Evolutionary conservation across 805 yeast genomes (phyloP).

Genomic region (Lipomyces anomalus): DNA sequence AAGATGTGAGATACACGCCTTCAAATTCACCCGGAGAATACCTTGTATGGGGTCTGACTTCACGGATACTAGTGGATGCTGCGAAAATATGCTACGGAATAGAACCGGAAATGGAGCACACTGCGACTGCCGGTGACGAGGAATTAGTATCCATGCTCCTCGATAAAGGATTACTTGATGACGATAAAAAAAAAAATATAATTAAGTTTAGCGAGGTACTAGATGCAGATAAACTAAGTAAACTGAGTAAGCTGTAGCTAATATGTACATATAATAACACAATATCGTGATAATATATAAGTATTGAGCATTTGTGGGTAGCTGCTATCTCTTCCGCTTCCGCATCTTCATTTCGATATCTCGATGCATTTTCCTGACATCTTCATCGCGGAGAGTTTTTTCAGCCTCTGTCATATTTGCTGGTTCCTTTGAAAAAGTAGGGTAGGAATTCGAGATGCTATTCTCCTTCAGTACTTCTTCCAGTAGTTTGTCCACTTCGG

Average conservation of each 20-base stretch:
- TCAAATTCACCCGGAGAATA: conserved; percentile 11
- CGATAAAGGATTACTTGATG: conserved; percentile 11
- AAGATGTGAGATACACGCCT: conserved; percentile 6
- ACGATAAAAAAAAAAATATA: conserved; percentile 18
- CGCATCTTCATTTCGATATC: neutral
- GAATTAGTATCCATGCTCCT: conserved; percentile 13
- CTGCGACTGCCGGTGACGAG: conserved; percentile 21
- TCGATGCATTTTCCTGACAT: neutral
- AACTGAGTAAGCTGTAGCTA: neutral
- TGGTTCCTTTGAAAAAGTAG: neutral
- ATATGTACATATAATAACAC: neutral
- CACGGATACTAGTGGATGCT: conserved; percentile 37
- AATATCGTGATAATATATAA: neutral
- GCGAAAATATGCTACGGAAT: conserved; percentile 33
- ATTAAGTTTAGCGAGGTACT: conserved; percentile 11
- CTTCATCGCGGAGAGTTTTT: too few species aligned
- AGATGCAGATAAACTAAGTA: conserved; percentile 4
- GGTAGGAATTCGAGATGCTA: neutral
- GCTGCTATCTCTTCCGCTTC: too few species aligned
- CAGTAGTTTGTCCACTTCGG: neutral
- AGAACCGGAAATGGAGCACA: conserved; percentile 33
- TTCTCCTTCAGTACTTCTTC: neutral
- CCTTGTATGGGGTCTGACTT: conserved; percentile 41
- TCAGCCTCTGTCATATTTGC: too few species aligned
- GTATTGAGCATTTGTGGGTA: too few species aligned